Base-by-base conservation (phyloP, 192 early-diverging fungal species). In the Gorgonomyces haynaldii region DNA sequence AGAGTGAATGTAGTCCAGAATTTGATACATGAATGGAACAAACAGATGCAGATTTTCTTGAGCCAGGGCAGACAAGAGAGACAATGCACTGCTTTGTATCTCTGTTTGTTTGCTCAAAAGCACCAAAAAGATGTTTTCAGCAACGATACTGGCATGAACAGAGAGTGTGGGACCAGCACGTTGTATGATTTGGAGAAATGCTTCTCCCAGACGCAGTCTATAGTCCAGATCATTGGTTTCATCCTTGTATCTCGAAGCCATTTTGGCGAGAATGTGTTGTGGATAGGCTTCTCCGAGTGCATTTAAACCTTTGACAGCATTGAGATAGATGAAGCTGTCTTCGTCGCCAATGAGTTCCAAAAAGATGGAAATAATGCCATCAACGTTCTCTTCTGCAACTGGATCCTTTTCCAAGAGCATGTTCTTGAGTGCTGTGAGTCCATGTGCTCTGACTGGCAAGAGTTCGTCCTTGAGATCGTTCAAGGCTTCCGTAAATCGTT, bases 251-350 rank as follows among this genome's bases (percentile, higher is more conserved):
- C 88, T 74, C 7, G 31, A 32, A 15, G 81, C 68, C 17, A 97
- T 69, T 40, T 71, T 73, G 20, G 54, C 53, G 35, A 97, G 69
- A 41, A 85, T 84, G 29, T 58, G 54, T 25, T 69, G 57, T 10
- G 86, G 85, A 45, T 90, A 79, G 13, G 72, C 67, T 53, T 97
- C 93, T 0, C 88, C 83, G 20, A 94, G 56, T 0, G 89, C 71
- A 3, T 85, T 67, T 7, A 92, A 67, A 1, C 89, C 87, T 45
- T 86, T 85, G 45, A 97, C 74, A 5, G 91, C 88, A 62, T 94
- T 94, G 25, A 97, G 71, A 48, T 97, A 90, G 24, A 94, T 80
- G 56, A 85, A 96, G 54, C 86, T 86, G 52, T 97, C 93, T 7
- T 79, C 71, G 36, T 86, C 76, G 34, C 77, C 63, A 3, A 88